phyloP scores from a whole-genome alignment of 1,139 yeast genomes.

The Lodderomyces elongisporus region DNA sequence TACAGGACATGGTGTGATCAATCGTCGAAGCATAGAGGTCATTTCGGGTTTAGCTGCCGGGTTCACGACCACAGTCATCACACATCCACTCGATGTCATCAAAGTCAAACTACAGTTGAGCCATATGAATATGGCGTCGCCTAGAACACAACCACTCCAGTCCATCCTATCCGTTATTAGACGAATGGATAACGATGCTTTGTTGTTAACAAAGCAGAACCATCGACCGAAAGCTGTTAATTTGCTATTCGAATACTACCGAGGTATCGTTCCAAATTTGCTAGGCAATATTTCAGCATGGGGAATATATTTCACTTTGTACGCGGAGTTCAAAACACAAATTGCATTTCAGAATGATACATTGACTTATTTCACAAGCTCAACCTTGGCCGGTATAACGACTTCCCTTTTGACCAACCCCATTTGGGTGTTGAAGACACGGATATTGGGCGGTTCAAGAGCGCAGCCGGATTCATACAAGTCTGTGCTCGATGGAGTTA shows the following conservation, averaged over 20 bases:
- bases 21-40: constrained; percentile 36
- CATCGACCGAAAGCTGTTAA: constrained; percentile 3
- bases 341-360: constrained; percentile 16
- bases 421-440: constrained; percentile 85
- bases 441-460: constrained; percentile 64
- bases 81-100: constrained; percentile 86
- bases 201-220: not conserved
- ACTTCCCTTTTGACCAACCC: constrained; percentile 85
- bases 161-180: constrained; percentile 15
- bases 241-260: constrained; percentile 36
- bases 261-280: constrained; percentile 79
- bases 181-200: constrained; percentile 16
- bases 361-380: constrained; percentile 31
- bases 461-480: constrained; percentile 47
- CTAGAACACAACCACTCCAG: constrained; percentile 9
- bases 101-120: constrained; percentile 70
- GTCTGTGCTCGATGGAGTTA: constrained; percentile 53
- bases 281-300: constrained; percentile 84
- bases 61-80: constrained; percentile 65
- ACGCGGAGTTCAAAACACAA: constrained; percentile 51
- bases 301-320: constrained; percentile 79
- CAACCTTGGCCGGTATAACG: constrained; percentile 59
- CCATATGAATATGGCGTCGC: not conserved
- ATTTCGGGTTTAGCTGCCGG: constrained; percentile 85
- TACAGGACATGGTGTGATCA: no score